Percentiles rank a stretch among this genome's conserved stretches.
Evolutionary conservation across 139 green algal species (phyloP).

Genomic region (Volvox africanus): DNA sequence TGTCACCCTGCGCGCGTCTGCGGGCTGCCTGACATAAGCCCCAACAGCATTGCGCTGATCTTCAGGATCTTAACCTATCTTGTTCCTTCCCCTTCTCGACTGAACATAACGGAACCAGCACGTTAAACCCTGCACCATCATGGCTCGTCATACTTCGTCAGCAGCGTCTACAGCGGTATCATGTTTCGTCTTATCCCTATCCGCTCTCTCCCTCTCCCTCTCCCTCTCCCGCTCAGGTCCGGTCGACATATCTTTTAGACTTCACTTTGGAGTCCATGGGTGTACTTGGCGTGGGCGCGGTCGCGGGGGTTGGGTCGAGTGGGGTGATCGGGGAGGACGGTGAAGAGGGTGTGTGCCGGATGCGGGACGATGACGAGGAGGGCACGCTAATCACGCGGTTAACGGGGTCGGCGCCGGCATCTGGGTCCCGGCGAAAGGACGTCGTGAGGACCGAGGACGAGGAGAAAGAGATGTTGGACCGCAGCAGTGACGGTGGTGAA

Average conservation of each 20-base stretch:
- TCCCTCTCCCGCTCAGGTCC: neutral
- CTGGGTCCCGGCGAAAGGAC: neutral
- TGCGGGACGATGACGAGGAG: constrained; percentile 34
- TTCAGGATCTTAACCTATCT: too few relatives aligned
- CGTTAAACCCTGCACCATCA: too few relatives aligned
- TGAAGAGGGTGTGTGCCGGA: neutral
- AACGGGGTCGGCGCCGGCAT: neutral
- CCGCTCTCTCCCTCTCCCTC: too few relatives aligned
- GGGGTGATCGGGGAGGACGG: neutral
- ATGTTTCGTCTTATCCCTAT: too few relatives aligned
- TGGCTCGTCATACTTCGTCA: too few relatives aligned
- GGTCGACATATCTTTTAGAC: constrained; percentile 88
- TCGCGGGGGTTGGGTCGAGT: neutral
- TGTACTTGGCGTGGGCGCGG: constrained; percentile 55
- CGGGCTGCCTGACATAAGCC: too few relatives aligned
- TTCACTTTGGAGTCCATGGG: constrained; percentile 86
- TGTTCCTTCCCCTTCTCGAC: too few relatives aligned
- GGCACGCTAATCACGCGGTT: neutral
- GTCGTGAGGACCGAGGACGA: neutral
- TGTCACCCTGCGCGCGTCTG: too few relatives aligned
- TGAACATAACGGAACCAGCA: too few relatives aligned
- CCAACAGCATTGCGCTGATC: too few relatives aligned
- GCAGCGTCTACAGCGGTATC: too few relatives aligned
- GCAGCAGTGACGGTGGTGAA: neutral
- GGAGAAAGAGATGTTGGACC: neutral